Evolutionary conservation across 208 protist species (phyloP).

Genomic region (Leishmania tropica): DNA sequence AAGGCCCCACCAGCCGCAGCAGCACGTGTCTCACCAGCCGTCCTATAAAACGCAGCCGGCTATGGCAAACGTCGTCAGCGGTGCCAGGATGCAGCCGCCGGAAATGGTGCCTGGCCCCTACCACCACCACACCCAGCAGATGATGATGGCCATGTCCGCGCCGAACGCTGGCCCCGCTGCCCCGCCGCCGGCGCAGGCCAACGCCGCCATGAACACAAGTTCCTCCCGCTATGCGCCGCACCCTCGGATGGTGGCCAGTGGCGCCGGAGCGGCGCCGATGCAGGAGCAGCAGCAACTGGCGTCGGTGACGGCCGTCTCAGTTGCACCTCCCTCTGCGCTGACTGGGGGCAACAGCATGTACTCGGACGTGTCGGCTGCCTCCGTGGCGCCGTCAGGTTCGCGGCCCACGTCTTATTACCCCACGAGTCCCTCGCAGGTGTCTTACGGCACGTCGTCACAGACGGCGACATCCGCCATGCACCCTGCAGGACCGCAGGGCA

Average conservation of each 20-base stretch:
- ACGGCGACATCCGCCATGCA: neutral
- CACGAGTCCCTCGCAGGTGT: neutral
- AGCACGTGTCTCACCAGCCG: neutral
- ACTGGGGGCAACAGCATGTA: neutral
- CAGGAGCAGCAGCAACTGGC: conserved; percentile 6
- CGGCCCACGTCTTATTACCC: neutral
- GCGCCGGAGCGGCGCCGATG: neutral
- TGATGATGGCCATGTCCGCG: neutral
- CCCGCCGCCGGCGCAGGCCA: neutral
- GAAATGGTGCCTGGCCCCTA: neutral
- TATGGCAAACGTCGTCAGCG: neutral
- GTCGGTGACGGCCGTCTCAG: neutral
- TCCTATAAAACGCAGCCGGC: conserved; percentile 1
- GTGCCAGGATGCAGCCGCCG: neutral
- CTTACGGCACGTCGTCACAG: neutral
- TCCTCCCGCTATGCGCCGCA: neutral
- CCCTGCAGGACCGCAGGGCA: neutral
- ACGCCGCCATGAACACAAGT: neutral
- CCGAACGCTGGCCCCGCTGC: conserved; percentile 3
- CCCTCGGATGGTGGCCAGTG: neutral
- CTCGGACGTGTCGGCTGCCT: neutral
- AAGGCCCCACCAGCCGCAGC: conserved; percentile 1
- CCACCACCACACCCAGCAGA: conserved; percentile 12
- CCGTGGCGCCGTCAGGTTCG: neutral
- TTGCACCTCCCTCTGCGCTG: neutral